Conservation (phyloP, 2,329 filamentous ascomycete genomes). For the Phoma sp. region DNA sequence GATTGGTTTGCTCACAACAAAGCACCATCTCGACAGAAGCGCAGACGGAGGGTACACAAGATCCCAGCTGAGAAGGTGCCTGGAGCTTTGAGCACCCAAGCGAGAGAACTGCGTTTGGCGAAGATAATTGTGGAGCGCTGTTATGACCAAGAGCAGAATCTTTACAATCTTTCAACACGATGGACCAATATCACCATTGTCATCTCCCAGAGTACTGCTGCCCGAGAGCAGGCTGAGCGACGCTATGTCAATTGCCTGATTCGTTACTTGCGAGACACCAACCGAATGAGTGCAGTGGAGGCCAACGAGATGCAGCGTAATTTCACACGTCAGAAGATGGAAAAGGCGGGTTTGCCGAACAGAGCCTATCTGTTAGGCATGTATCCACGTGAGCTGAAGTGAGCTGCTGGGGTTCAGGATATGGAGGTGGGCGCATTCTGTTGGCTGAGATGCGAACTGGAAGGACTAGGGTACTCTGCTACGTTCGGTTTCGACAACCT, state of each 20-base stretch:
- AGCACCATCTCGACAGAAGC: background rate
- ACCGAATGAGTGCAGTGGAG: slow-evolving; percentile 14
- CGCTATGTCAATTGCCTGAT: slow-evolving; percentile 28
- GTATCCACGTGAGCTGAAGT: slow-evolving; percentile 18
- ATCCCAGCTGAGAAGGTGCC: background rate
- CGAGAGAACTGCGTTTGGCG: slow-evolving; percentile 12
- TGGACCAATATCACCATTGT: background rate
- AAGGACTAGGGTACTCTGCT: background rate
- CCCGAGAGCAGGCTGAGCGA: slow-evolving; percentile 20
- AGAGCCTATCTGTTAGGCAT: slow-evolving; percentile 18
- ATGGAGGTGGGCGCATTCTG: too few relatives aligned
- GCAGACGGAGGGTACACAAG: background rate
- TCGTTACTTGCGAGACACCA: slow-evolving; percentile 21
- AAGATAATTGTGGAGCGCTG: slow-evolving; percentile 17
- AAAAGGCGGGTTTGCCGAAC: slow-evolving; percentile 3
- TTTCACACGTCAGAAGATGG: slow-evolving; percentile 25
- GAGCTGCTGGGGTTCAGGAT: background rate
- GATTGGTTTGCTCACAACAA: background rate
- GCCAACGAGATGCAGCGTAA: slow-evolving; percentile 15
- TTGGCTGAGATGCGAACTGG: background rate
- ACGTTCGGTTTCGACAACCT: too few relatives aligned
- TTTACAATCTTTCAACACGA: background rate
- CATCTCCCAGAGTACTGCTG: background rate
- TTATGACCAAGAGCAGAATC: slow-evolving; percentile 20
- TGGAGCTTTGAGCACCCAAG: slow-evolving; percentile 5